Evolutionary conservation across 225 moss, liverwort and hornwort genomes (phyloP).

Genomic region (Physcomitrellopsis africana): DNA sequence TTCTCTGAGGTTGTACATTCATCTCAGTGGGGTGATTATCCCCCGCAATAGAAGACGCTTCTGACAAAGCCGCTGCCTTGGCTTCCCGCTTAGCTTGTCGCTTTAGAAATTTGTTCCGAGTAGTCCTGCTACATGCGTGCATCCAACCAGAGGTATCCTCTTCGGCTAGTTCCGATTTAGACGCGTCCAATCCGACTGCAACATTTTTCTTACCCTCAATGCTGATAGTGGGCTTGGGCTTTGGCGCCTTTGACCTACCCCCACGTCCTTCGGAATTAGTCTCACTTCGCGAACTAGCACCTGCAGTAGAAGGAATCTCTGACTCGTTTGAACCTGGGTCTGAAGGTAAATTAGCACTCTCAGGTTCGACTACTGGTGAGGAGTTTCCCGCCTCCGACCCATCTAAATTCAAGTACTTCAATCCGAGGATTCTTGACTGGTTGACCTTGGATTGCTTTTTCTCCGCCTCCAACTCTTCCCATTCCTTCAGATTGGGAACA

Average conservation of each 20-base stretch:
- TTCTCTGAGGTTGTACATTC: slow-evolving; percentile 21
- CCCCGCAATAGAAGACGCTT: slow-evolving; percentile 22
- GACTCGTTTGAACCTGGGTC: slow-evolving; percentile 27
- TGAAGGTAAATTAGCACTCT: slow-evolving; percentile 32
- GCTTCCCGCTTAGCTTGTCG: slow-evolving; percentile 71
- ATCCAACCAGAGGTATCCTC: slow-evolving; percentile 59
- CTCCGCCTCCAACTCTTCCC: slow-evolving; percentile 75
- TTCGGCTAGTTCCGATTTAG: slow-evolving; percentile 56
- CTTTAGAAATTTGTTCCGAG: slow-evolving; percentile 73
- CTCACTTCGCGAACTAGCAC: slow-evolving; percentile 1
- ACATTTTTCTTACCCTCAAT: slow-evolving; percentile 70
- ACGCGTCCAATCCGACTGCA: slow-evolving; percentile 65
- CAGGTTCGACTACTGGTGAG: background rate
- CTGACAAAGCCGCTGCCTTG: slow-evolving; percentile 24
- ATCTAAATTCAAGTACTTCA: slow-evolving; percentile 62
- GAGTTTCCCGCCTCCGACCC: slow-evolving; percentile 36
- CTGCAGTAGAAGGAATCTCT: slow-evolving; percentile 43
- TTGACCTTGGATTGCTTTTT: slow-evolving; percentile 25
- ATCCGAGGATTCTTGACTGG: slow-evolving; percentile 78
- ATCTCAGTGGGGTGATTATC: slow-evolving; percentile 12
- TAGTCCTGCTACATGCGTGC: slow-evolving; percentile 78
- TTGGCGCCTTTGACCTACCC: slow-evolving; percentile 41
- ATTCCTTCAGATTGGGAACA: slow-evolving; percentile 78
- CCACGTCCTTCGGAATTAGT: background rate
- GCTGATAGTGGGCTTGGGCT: slow-evolving; percentile 42